Conservation (phyloP, 2,329 filamentous ascomycete species). For the Sporothrix pallida region DNA sequence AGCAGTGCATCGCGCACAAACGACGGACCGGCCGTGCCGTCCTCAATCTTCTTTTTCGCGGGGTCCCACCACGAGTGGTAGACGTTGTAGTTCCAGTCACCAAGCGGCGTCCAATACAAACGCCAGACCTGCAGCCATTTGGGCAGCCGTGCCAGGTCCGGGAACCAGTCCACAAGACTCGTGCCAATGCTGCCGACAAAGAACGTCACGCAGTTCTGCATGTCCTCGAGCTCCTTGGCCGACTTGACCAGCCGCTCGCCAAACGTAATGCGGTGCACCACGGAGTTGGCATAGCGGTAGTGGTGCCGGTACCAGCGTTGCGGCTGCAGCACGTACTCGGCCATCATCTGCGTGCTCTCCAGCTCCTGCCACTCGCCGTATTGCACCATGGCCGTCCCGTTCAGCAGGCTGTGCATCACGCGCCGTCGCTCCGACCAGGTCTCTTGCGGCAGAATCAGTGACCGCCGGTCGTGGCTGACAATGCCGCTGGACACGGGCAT, state of each 20-base stretch:
- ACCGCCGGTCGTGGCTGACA: conserved; percentile 16
- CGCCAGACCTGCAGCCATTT: not conserved
- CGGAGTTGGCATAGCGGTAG: conserved; percentile 22
- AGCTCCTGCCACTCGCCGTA: conserved; percentile 19
- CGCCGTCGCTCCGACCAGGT: conserved; percentile 1
- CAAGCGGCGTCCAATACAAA: not conserved
- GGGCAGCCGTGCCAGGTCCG: not conserved
- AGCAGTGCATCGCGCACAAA: conserved; percentile 3
- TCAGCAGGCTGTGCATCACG: conserved; percentile 3
- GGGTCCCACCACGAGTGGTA: conserved; percentile 26
- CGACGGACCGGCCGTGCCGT: not conserved
- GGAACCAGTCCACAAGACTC: not conserved
- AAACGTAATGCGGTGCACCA: conserved; percentile 10
- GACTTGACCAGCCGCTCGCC: conserved; percentile 21
- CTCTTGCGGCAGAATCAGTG: not conserved
- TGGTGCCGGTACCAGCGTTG: conserved; percentile 17
- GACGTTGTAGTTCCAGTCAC: conserved; percentile 10
- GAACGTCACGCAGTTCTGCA: conserved; percentile 24
- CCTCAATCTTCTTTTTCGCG: not conserved
- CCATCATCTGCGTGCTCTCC: conserved; percentile 21
- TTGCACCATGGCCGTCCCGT: conserved; percentile 11
- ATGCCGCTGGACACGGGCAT: conserved; percentile 20
- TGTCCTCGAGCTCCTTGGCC: conserved; percentile 17
- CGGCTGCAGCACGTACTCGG: conserved; percentile 9
- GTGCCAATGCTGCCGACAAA: conserved; percentile 22